Evolutionary conservation across 306 rosid species (phyloP).

Genomic region (Cicer chorassanicum): DNA sequence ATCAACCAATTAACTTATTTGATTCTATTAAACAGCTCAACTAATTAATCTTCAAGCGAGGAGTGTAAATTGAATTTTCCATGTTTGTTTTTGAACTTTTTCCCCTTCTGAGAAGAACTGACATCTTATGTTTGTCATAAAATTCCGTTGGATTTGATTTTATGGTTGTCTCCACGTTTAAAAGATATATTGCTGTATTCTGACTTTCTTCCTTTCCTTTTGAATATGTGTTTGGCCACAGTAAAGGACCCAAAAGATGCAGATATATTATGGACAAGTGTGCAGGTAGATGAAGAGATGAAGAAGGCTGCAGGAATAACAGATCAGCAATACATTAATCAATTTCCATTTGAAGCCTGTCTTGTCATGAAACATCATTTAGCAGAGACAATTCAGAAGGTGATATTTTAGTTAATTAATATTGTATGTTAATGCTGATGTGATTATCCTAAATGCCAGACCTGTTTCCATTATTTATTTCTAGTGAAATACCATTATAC

Average conservation of each 20-base stretch:
- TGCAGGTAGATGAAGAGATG: constrained; percentile 83
- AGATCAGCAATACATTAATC: constrained; percentile 80
- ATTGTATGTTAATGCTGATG: constrained; percentile 20
- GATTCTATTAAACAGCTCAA: not conserved
- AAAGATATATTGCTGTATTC: constrained; percentile 17
- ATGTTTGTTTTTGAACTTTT: constrained; percentile 14
- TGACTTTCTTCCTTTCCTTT: constrained; percentile 37
- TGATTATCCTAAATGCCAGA: constrained; percentile 28
- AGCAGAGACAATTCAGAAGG: constrained; percentile 93
- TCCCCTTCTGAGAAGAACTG: constrained; percentile 18
- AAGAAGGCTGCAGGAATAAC: constrained; percentile 82
- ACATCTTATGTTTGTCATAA: constrained; percentile 5
- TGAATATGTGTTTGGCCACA: constrained; percentile 49
- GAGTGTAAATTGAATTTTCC: constrained; percentile 18
- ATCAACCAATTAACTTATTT: not conserved
- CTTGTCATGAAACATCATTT: constrained; percentile 98
- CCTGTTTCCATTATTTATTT: constrained; percentile 24
- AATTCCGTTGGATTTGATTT: constrained; percentile 20
- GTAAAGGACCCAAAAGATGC: constrained; percentile 87
- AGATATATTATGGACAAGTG: constrained; percentile 86
- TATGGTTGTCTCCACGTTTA: constrained; percentile 20
- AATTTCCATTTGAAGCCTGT: constrained; percentile 94
- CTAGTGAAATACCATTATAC: not conserved
- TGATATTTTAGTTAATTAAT: constrained; percentile 43
- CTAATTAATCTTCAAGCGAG: constrained; percentile 2